phyloP scores from a whole-genome alignment of 257 asterid genomes.

The Rubia yunnanensis region DNA sequence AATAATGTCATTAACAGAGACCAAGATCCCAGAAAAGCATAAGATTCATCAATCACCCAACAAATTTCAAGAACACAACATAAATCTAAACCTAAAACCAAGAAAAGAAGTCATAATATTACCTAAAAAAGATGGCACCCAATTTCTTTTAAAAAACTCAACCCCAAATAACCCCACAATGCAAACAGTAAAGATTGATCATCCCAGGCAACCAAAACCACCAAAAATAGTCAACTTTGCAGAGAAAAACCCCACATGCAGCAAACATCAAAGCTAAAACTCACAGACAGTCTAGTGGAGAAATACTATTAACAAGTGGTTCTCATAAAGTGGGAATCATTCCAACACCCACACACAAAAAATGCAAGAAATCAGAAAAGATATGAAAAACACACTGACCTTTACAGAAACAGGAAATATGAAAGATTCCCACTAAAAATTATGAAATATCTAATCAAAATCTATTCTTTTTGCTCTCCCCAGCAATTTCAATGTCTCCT shows the following conservation, averaged over 20 bases:
- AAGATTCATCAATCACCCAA: not conserved
- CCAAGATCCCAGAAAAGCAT: conserved; percentile 4
- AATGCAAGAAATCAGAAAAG: not conserved
- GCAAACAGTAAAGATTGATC: not conserved
- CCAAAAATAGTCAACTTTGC: conserved; percentile 17
- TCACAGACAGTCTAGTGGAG: conserved; percentile 19
- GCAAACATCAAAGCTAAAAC: conserved; percentile 20
- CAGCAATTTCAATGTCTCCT: conserved; percentile 21
- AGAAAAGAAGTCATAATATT: not conserved
- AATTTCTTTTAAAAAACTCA: not conserved
- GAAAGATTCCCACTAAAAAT: conserved; percentile 59
- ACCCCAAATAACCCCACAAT: not conserved
- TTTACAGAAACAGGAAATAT: conserved; percentile 25
- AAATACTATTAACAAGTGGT: not conserved
- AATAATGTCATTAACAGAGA: not conserved
- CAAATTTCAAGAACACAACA: not conserved
- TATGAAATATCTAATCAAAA: conserved; percentile 28
- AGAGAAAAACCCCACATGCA: conserved; percentile 13
- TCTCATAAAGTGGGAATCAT: not conserved
- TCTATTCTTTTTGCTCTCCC: conserved; percentile 25
- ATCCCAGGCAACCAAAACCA: conserved; percentile 6
- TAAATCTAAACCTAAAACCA: not conserved
- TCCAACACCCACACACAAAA: not conserved
- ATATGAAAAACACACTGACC: conserved; percentile 25
- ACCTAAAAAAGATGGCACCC: not conserved